These are phyloP conservation scores for Ceratobasidium sp. DNA, from an alignment of 1,284 basidiomycete species.

Conservation along the genomic window DNA sequence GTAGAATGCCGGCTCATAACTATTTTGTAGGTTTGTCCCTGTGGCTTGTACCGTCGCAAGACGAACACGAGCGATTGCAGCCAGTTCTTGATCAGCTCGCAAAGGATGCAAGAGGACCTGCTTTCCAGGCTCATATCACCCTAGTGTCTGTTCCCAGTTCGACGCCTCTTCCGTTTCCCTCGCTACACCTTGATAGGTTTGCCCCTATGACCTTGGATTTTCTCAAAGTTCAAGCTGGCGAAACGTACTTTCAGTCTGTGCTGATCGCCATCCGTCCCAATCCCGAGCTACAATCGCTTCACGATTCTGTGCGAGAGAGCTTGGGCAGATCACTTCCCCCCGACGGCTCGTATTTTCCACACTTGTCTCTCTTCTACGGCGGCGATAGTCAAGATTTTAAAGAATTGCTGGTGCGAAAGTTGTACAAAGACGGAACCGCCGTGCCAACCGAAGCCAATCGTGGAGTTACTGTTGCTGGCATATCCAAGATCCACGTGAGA, in stretches of 20 bases:
- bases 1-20: neutral
- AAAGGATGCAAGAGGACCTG: slow-evolving; percentile 33
- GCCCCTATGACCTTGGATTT: slow-evolving; percentile 21
- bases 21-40: slow-evolving; percentile 23
- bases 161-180: slow-evolving; percentile 38
- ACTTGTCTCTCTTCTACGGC: slow-evolving; percentile 49
- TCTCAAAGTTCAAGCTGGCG: slow-evolving; percentile 39
- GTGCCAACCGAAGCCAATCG: neutral
- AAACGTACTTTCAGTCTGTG: slow-evolving; percentile 48
- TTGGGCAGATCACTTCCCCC: neutral
- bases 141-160: slow-evolving; percentile 37
- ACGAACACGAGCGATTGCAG: slow-evolving; percentile 15
- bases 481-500: slow-evolving; percentile 45
- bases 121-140: slow-evolving; percentile 38
- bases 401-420: slow-evolving; percentile 30
- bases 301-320: slow-evolving; percentile 6
- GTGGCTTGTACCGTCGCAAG: slow-evolving; percentile 30
- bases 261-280: slow-evolving; percentile 44
- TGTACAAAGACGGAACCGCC: slow-evolving; percentile 40
- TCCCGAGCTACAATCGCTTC: slow-evolving; percentile 21
- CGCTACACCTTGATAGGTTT: slow-evolving; percentile 29
- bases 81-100: slow-evolving; percentile 34
- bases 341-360: slow-evolving; percentile 44
- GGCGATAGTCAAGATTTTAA: slow-evolving; percentile 43
- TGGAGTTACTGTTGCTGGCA: slow-evolving; percentile 41